Evolutionary conservation across 768 basidiomycete genomes (phyloP), one percentile per base, ranked within the genome.

Genomic region (Floccularia luteovirens): DNA sequence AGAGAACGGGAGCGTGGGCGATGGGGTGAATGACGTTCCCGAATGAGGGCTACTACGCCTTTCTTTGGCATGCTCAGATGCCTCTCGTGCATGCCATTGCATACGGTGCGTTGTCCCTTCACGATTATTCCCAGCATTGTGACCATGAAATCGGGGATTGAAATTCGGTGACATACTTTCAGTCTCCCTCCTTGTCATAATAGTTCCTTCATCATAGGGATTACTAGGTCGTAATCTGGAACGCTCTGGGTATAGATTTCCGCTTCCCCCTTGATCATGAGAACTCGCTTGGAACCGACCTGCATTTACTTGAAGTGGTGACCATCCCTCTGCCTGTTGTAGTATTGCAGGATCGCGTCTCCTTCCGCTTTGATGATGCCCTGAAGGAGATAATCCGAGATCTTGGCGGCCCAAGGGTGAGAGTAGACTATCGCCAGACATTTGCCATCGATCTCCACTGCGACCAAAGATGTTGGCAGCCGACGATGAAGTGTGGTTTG

Each of bases 241-340:
- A 14, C 68, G 66, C 31, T 69, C 70, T 19, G 49, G 51, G 42
- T 59, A 61, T 19, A 51, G 54, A 32, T 34, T 52, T 56, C 31
- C 57, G 36, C 46, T 47, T 6, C 47, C 27, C 2, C 58, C 43
- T 11, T 61, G 43, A 16, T 55, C 58, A 31, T 66, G 64, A 8
- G 55, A 46, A 14, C 59, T 54, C 30, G 58, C 58, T 38, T 64
- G 62, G 69, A 67, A 72, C 12, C 66, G 67, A 34, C 47, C 50
- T 5, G 63, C 50, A 33, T 66, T 62, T 4, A 62, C 51, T 31
- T 61, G 59, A 20, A 61, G 50, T 13, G 63, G 51, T 4, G 63
- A 43, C 69, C 69, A 70, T 1, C 55, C 53, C 16, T 62, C 58
- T 22, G 61, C 48, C 22, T 63, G 61, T 4, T 56, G 17, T 17